Percentiles rank a stretch among this genome's conserved stretches.
Evolutionary conservation across 768 basidiomycete genomes (phyloP).

Genomic region (Omphalotus guepiniiformis): DNA sequence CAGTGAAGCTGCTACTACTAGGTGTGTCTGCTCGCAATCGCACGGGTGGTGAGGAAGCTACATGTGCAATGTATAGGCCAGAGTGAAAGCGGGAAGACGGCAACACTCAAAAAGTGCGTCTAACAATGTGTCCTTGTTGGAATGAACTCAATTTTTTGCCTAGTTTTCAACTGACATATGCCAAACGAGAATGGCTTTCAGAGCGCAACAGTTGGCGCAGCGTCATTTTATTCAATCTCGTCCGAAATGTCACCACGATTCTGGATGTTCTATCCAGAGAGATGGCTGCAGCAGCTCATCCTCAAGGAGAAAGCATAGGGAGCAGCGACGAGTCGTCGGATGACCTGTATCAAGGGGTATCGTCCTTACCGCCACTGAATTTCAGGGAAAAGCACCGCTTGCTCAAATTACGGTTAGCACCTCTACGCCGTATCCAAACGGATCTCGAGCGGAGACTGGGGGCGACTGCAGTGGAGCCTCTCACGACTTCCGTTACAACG

Average conservation of each 20-base stretch:
- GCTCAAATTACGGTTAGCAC: slow-evolving; percentile 53
- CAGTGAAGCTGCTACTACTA: slow-evolving; percentile 71
- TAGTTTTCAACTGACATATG: slow-evolving; percentile 78
- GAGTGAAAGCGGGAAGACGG: slow-evolving; percentile 77
- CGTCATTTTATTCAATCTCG: slow-evolving; percentile 76
- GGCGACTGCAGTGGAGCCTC: slow-evolving; percentile 49
- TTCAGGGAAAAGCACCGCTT: slow-evolving; percentile 62
- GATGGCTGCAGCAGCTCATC: slow-evolving; percentile 37
- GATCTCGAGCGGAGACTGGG: slow-evolving; percentile 61
- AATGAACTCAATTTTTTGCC: neutral
- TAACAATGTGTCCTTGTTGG: slow-evolving; percentile 9
- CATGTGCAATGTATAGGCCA: slow-evolving; percentile 44
- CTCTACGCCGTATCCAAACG: slow-evolving; percentile 51
- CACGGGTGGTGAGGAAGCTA: neutral
- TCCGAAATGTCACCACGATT: slow-evolving; percentile 65
- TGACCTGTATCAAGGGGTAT: slow-evolving; percentile 33
- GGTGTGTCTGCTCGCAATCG: slow-evolving; percentile 32
- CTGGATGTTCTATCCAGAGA: slow-evolving; percentile 55
- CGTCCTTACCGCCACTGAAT: slow-evolving; percentile 24
- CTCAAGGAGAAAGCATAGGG: slow-evolving; percentile 13
- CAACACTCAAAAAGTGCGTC: slow-evolving; percentile 68
- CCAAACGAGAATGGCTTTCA: slow-evolving; percentile 62
- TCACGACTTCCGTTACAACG: slow-evolving; percentile 33
- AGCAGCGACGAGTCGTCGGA: slow-evolving; percentile 34
- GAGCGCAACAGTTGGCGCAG: slow-evolving; percentile 69